A percentile compares a stretch with the other conserved stretches of the same genome.
phyloP scores from a whole-genome alignment of 2,329 filamentous ascomycete species.

The Cyanodermella asteris region DNA sequence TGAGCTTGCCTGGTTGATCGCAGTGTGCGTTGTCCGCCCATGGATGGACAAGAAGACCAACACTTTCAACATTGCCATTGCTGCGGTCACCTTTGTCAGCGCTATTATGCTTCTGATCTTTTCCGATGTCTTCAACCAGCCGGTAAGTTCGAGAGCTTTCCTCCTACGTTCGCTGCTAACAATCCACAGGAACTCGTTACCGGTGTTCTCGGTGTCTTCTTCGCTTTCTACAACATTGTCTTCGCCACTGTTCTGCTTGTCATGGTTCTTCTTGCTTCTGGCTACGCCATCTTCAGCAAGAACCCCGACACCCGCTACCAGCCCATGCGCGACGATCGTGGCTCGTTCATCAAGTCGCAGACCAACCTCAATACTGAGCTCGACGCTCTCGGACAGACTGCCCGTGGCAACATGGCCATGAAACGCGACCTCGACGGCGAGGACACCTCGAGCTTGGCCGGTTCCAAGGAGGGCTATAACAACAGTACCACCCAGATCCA shows the following conservation, averaged over 20 bases:
- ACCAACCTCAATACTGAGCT: slow-evolving; percentile 70
- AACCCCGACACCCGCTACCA: slow-evolving; percentile 90
- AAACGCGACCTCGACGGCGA: slow-evolving; percentile 56
- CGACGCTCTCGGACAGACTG: slow-evolving; percentile 72
- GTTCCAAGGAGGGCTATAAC: slow-evolving; percentile 27
- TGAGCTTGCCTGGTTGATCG: slow-evolving; percentile 58
- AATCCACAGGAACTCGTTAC: slow-evolving; percentile 45
- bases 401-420: slow-evolving; percentile 44
- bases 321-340: slow-evolving; percentile 87
- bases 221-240: slow-evolving; percentile 71
- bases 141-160: slow-evolving; percentile 24
- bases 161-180: slow-evolving; percentile 6
- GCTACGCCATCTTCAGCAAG: slow-evolving; percentile 68
- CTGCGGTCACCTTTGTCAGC: slow-evolving; percentile 75
- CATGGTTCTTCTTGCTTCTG: slow-evolving; percentile 56
- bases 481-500: slow-evolving; percentile 19
- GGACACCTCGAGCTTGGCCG: slow-evolving; percentile 42
- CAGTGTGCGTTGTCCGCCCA: slow-evolving; percentile 57
- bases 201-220: slow-evolving; percentile 69
- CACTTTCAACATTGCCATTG: slow-evolving; percentile 85
- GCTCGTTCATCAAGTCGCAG: slow-evolving; percentile 94
- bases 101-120: slow-evolving; percentile 77
- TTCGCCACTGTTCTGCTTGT: slow-evolving; percentile 66
- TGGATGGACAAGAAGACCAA: slow-evolving; percentile 99
- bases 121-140: slow-evolving; percentile 66